Base-by-base conservation (phyloP, 306 rosid genomes). In the Cucumis melo region DNA sequence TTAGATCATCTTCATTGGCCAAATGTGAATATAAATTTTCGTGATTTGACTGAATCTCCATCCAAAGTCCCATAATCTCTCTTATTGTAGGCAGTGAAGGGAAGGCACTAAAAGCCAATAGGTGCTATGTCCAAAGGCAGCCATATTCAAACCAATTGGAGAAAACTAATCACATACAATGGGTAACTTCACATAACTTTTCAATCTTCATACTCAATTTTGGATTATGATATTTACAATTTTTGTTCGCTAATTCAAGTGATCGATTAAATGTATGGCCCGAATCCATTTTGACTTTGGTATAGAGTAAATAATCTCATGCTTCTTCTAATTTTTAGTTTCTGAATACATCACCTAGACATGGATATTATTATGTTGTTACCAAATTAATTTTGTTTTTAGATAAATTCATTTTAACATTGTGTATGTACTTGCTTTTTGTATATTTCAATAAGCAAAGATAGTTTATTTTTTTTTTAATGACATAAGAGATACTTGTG, bases 1-100 rank as follows among this genome's bases (percentile, higher is more conserved):
- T n/a, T n/a, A n/a, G n/a, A n/a, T n/a, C n/a, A n/a, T n/a, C n/a
- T n/a, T n/a, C n/a, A n/a, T n/a, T n/a, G n/a, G n/a, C n/a, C n/a
- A n/a, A n/a, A n/a, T n/a, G n/a, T n/a, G n/a, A n/a, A n/a, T n/a
- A n/a, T n/a, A 81, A 97, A 94, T 80, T 94, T 94, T 48, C 88
- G 82, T 51, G 67, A 77, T 58, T 88, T 91, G 8, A 94, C 98
- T 6, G 96, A 85, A 89, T 94, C 73, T 88, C 93, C 50, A 91
- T 94, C 78, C 81, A 89, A 61, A 91, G 96, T 84, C 96, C 84
- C 63, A 94, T 94, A 55, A 91, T 94, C 73, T 94, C 98, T 73
- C 94, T 94, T 66, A 75, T 94, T 14, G 87, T 93, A 5, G 98
- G 96, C 41, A 90, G 88, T n/a, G 97, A 93, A 87, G 94, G 84